These are phyloP conservation scores for Nemania diffusa DNA, from an alignment of 2,329 filamentous ascomycete genomes.

Conservation along the genomic window DNA sequence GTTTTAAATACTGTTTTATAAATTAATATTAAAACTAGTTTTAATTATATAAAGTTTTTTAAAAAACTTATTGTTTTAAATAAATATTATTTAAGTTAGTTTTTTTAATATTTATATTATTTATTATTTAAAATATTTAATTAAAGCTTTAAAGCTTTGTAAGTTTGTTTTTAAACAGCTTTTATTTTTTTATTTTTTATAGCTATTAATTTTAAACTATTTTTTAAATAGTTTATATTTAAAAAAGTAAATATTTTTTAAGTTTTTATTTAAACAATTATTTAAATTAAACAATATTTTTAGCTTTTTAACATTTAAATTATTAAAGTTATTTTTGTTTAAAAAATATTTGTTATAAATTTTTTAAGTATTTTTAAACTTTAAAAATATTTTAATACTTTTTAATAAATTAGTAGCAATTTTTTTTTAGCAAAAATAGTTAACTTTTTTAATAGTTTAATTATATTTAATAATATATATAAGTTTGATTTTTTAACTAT, in stretches of 20 bases:
- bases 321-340: conserved; percentile 28
- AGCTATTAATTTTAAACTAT: conserved; percentile 10
- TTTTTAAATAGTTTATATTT: conserved; percentile 30
- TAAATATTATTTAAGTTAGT: conserved; percentile 8
- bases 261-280: conserved; percentile 19
- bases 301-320: not conserved
- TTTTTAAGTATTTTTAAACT: no score
- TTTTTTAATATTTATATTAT: not conserved
- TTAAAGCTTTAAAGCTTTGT: conserved; percentile 6
- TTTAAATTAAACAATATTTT: not conserved
- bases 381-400: no score
- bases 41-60: no score
- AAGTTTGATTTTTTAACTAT: no score
- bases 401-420: no score
- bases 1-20: no score
- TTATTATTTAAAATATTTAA: conserved; percentile 27
- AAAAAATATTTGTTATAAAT: conserved; percentile 32
- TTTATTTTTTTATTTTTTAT: conserved; percentile 19
- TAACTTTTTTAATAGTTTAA: no score
- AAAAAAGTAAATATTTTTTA: conserved; percentile 11
- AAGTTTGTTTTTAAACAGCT: conserved; percentile 23
- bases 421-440: no score
- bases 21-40: no score
- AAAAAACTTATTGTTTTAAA: no score
- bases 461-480: no score